phyloP scores from a whole-genome alignment of 352 stramenopile species.

The Pythium sukuiense region DNA sequence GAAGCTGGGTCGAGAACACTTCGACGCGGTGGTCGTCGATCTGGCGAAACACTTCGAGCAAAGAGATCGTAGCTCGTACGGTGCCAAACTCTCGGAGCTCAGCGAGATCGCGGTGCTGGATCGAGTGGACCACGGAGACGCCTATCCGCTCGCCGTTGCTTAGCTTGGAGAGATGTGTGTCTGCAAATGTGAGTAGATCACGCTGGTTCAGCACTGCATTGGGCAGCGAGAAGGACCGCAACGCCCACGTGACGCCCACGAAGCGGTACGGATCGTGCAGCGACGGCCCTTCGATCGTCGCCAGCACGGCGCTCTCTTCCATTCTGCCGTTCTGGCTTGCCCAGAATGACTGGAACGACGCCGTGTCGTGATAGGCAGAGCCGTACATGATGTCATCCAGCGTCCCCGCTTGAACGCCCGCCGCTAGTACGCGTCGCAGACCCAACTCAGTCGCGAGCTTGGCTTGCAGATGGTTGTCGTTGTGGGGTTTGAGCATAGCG shows the following conservation, averaged over 20 bases:
- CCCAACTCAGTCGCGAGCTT: neutral
- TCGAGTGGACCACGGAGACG: constrained; percentile 50
- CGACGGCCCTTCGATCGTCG: constrained; percentile 34
- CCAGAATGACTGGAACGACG: constrained; percentile 33
- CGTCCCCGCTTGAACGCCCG: constrained; percentile 39
- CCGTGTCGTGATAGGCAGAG: constrained; percentile 34
- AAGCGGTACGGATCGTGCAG: constrained; percentile 48
- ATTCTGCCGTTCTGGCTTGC: constrained; percentile 41
- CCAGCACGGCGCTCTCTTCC: constrained; percentile 41
- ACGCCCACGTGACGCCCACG: constrained; percentile 46
- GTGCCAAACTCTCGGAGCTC: constrained; percentile 36
- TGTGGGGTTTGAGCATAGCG: neutral
- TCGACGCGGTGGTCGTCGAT: constrained; percentile 39
- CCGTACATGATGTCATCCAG: constrained; percentile 63
- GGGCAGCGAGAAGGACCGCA: constrained; percentile 12
- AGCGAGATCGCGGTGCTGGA: constrained; percentile 45
- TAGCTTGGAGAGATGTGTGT: neutral
- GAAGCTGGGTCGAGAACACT: constrained; percentile 39
- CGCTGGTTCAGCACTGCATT: constrained; percentile 18
- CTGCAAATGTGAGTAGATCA: constrained; percentile 27
- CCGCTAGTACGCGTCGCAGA: constrained; percentile 29
- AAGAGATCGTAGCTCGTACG: constrained; percentile 36
- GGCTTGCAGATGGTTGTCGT: constrained; percentile 4
- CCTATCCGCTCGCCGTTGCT: constrained; percentile 43
- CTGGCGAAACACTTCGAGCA: constrained; percentile 44